Evolutionary conservation across 2,329 filamentous ascomycete species (phyloP).

Genomic region (Exophiala oligosperma): DNA sequence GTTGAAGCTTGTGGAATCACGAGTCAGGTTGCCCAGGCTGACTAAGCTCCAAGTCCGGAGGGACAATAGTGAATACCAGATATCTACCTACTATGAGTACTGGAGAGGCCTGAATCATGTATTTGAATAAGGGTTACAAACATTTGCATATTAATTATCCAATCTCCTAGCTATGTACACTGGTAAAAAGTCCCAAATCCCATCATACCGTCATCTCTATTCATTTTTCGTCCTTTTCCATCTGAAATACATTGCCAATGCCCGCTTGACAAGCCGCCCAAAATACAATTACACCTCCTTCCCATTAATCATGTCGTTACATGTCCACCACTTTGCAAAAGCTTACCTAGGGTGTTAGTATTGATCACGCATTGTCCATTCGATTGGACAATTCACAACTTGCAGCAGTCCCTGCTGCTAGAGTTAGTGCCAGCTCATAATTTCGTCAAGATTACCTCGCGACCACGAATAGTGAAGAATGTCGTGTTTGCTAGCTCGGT

Average conservation of each 20-base stretch:
- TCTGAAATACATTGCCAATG: too few species aligned
- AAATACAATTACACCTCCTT: neutral
- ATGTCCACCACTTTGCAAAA: neutral
- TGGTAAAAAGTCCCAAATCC: neutral
- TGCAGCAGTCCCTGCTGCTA: neutral
- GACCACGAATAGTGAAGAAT: slow-evolving; percentile 19
- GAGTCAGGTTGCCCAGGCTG: neutral
- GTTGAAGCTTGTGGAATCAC: neutral
- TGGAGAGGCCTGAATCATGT: neutral
- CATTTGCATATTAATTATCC: neutral
- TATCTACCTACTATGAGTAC: neutral
- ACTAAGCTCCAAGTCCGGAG: too few species aligned
- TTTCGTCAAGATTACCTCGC: slow-evolving; percentile 14
- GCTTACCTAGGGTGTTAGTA: slow-evolving; percentile 7
- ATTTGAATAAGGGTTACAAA: neutral
- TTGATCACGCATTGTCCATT: neutral
- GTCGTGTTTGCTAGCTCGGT: slow-evolving; percentile 12
- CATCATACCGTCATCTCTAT: neutral
- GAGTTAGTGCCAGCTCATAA: slow-evolving; percentile 1
- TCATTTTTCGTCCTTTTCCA: too few species aligned
- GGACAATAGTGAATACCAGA: too few species aligned
- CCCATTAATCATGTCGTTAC: neutral
- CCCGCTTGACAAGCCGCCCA: too few species aligned
- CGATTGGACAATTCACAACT: neutral
- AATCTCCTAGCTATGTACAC: neutral